Base-by-base conservation (phyloP, 257 asterid genomes). In the Capsicum pubescens region DNA sequence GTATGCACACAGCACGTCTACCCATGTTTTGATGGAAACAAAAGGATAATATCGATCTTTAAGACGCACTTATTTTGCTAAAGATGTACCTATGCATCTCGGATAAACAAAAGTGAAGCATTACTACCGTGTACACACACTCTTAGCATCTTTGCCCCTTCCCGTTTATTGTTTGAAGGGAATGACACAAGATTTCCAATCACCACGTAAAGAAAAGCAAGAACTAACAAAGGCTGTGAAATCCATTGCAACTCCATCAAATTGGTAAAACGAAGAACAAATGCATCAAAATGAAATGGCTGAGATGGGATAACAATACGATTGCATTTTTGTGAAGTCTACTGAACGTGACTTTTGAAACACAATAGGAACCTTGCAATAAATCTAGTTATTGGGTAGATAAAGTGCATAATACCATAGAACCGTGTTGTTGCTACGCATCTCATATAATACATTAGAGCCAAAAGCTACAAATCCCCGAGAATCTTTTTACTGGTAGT, bases 211-310 rank as follows among this genome's bases (percentile, higher is more conserved):
- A 13, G 46, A 21, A 21, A 50, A 12, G 19, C 46, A 74, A 76
- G 63, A 76, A 52, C 48, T 26, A 76, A 0, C 2, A 76, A 26
- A 21, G 52, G 7, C 3, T 12, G 1, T 26, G 46, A 76, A 52
- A 76, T 52, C 21, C 21, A 8, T 50, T 52, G 81, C 81, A 76
- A 76, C 81, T 52, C 2, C 81, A 52, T 14, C 60, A 52, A n/a
- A 76, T 50, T 12, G 80, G 19, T 74, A 72, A 48, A 74, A 74
- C 44, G 17, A 50, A 56, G 60, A 56, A 56, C 16, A 19, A 61
- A 19, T 17, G 68, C 68, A 19, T 61, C 68, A 61, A 19, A 60
- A 61, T 61, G 68, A 61, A 61, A 26, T 3, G 14, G 9, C 13
- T 19, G 17, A 36, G 3, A 36, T 1, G 16, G 17, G 42, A 14